Evolutionary conservation across 78 protist genomes (phyloP), one percentile per base, ranked within the genome.

Genomic region (Dictyostelium firmibasis): DNA sequence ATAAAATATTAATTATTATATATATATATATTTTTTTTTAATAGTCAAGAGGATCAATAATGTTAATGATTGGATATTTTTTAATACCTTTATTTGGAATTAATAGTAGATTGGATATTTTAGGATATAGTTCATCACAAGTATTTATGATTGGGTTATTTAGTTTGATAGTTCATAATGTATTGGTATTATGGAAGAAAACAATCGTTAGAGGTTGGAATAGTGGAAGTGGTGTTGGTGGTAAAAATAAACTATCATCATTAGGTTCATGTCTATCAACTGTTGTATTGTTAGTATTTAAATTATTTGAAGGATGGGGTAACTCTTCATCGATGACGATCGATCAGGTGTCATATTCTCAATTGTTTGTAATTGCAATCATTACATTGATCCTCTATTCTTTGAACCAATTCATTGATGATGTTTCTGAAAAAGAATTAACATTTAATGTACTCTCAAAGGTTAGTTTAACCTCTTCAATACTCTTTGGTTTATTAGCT

Each of bases 401-500:
- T 43, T 47, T 27, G 3, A 89, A 89, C 35, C 82, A 81, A 64
- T 31, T 62, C 53, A 36, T 81, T 25, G 94, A 89, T 9, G 43
- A 69, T n/a, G 57, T 81, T 10, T 79, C 83, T 10, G 94, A 89
- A 81, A 85, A 89, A 69, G 86, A 89, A 81, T 36, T 89, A n/a
- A 85, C 86, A 1, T 89, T 89, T 41, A n/a, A 78, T 14, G 62
- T 89, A 23, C 50, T 81, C 5, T 81, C 86, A 23, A 89, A 89
- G 44, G 94, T 85, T 18, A 38, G 77, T n/a, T 57, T 89, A 16
- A 89, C 94, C 3, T 33, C 87, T 13, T 44, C 81, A 2, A 10
- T 89, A 1, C 2, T 87, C 3, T 38, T 62, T 41, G 44, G 77
- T 77, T 36, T 78, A 27, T 14, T 89, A 11, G 23, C 36, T 47